Conservation (phyloP, 371 early-diverging fungal species). For the Actinomortierella ambigua region DNA sequence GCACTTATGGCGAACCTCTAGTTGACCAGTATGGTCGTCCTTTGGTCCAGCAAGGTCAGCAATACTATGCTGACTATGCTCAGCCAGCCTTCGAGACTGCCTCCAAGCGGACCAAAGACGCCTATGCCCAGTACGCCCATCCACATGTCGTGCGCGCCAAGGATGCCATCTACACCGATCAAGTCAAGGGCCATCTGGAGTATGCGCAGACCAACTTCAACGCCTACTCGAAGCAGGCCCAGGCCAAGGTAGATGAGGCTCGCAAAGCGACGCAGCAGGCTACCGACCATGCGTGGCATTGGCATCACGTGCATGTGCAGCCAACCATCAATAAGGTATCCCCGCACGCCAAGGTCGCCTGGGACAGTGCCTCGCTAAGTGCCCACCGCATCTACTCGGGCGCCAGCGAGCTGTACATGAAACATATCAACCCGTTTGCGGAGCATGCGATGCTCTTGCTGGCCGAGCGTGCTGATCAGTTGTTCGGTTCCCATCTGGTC, state of each 20-base stretch:
- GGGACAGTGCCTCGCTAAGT: slow-evolving; percentile 17
- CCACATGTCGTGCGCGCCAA: slow-evolving; percentile 27
- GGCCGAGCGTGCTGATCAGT: slow-evolving; percentile 22
- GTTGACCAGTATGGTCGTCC: slow-evolving; percentile 37
- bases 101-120: slow-evolving; percentile 21
- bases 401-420: slow-evolving; percentile 17
- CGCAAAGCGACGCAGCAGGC: background rate
- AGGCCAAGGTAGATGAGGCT: slow-evolving; percentile 5
- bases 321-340: slow-evolving; percentile 30
- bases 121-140: slow-evolving; percentile 20
- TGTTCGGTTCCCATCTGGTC: slow-evolving; percentile 13
- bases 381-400: slow-evolving; percentile 9
- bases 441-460: slow-evolving; percentile 11
- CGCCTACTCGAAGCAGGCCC: slow-evolving; percentile 21
- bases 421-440: slow-evolving; percentile 29
- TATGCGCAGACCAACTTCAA: slow-evolving; percentile 12
- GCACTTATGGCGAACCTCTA: slow-evolving; percentile 29
- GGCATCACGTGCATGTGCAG: slow-evolving; percentile 19
- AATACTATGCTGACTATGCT: slow-evolving; percentile 24
- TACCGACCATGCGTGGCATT: slow-evolving; percentile 6
- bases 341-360: slow-evolving; percentile 24
- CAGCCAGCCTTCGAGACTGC: slow-evolving; percentile 27
- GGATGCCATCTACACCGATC: slow-evolving; percentile 23
- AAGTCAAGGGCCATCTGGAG: slow-evolving; percentile 24
- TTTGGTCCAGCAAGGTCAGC: slow-evolving; percentile 19